Percentiles rank a stretch among this genome's conserved stretches.
Conservation (phyloP, 306 rosid species). For the Senna siamea region DNA sequence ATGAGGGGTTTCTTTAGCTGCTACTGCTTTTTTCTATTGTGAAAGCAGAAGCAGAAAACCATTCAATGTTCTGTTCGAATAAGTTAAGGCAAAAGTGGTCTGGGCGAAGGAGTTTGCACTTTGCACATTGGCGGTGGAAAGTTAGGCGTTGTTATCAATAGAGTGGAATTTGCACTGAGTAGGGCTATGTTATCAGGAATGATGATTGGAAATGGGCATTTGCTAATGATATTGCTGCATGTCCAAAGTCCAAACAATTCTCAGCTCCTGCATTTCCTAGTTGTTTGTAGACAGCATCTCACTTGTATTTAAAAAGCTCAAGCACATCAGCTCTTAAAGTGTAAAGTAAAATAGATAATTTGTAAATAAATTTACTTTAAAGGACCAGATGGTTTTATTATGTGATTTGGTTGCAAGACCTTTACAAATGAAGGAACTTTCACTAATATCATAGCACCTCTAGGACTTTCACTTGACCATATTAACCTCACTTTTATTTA, state of each 20-base stretch:
- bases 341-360: constrained; percentile 28
- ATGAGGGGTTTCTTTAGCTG: neutral
- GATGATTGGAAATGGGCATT: constrained; percentile 21
- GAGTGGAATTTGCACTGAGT: constrained; percentile 4
- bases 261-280: constrained; percentile 8
- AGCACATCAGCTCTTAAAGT: constrained; percentile 24
- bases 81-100: neutral
- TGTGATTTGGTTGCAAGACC: neutral
- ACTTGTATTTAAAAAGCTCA: constrained; percentile 12
- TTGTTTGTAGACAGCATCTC: neutral
- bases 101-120: constrained; percentile 4
- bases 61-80: constrained; percentile 18
- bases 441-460: constrained; percentile 8
- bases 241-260: neutral
- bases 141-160: neutral
- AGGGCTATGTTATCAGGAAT: neutral
- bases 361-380: constrained; percentile 28
- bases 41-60: neutral
- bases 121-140: neutral
- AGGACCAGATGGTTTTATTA: constrained; percentile 5
- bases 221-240: neutral
- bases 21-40: constrained; percentile 12
- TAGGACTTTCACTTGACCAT: constrained; percentile 26
- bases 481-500: constrained; percentile 10
- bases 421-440: neutral